A percentile compares a stretch with the other conserved stretches of the same genome.
Conservation (phyloP, 2,329 filamentous ascomycete species). For the Ophiocordyceps robertsii region DNA sequence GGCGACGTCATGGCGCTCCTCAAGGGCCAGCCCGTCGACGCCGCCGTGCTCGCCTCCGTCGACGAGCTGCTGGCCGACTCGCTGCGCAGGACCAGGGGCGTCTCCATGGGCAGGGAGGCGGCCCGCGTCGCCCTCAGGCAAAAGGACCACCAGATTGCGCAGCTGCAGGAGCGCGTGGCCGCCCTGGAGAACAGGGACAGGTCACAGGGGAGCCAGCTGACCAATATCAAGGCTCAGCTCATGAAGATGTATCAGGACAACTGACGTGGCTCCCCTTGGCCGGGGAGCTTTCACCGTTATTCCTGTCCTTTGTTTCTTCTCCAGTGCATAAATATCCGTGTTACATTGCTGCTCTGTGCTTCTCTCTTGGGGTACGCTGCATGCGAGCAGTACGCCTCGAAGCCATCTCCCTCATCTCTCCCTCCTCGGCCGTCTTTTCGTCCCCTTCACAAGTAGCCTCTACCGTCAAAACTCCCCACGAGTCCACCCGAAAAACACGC, state of each 20-base stretch:
- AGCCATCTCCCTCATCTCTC: background rate
- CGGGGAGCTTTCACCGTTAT: too few relatives aligned
- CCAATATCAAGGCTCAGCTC: constrained; percentile 22
- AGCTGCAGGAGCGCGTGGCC: constrained; percentile 21
- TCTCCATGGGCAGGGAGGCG: constrained; percentile 52
- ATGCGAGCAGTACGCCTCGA: background rate
- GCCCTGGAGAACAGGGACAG: constrained; percentile 20
- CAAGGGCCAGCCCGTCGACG: constrained; percentile 24
- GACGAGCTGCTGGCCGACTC: constrained; percentile 36
- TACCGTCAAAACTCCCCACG: too few relatives aligned
- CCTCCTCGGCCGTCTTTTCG: too few relatives aligned
- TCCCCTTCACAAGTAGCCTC: too few relatives aligned
- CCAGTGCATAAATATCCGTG: background rate
- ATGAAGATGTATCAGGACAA: constrained; percentile 22
- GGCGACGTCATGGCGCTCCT: constrained; percentile 37
- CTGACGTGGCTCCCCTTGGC: constrained; percentile 2
- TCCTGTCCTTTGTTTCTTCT: too few relatives aligned
- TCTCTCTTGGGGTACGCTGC: too few relatives aligned
- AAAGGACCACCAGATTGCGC: constrained; percentile 37
- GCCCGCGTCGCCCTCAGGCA: constrained; percentile 46
- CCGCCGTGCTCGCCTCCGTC: constrained; percentile 22
- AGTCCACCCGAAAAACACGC: too few relatives aligned
- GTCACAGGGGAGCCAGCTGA: constrained; percentile 12
- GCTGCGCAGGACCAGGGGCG: constrained; percentile 44
- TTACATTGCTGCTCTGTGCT: background rate